Evolutionary conservation across 2,329 filamentous ascomycete species (phyloP).

Genomic region (Tolypocladium pustulatum): DNA sequence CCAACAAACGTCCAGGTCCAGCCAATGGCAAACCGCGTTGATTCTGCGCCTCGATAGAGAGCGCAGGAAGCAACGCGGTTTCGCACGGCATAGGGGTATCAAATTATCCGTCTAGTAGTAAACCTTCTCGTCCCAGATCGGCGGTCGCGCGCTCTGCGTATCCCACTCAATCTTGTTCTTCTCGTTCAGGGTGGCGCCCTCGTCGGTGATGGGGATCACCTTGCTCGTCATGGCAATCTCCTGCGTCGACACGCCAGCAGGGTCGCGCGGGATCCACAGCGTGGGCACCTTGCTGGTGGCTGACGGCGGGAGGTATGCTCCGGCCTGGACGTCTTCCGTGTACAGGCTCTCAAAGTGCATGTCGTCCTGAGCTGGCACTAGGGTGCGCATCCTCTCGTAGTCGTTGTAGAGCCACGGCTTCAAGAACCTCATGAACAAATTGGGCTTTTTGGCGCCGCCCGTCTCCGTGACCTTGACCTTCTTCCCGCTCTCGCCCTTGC

Average conservation of each 20-base stretch:
- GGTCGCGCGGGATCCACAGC: constrained; percentile 69
- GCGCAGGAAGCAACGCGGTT: not conserved
- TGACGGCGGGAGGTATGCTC: constrained; percentile 65
- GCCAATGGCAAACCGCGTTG: not conserved
- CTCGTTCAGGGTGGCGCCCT: constrained; percentile 58
- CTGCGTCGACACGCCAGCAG: constrained; percentile 57
- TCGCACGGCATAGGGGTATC: not conserved
- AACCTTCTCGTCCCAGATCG: constrained; percentile 33
- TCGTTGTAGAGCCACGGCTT: constrained; percentile 68
- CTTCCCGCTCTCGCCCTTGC: constrained; percentile 12
- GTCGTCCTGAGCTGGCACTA: constrained; percentile 51
- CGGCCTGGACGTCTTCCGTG: constrained; percentile 46
- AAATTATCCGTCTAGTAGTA: constrained; percentile 24
- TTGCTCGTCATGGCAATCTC: constrained; percentile 58
- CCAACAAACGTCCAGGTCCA: not conserved
- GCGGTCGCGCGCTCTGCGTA: constrained; percentile 28
- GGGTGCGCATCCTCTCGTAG: constrained; percentile 58
- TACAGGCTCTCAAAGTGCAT: constrained; percentile 44
- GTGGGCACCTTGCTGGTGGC: constrained; percentile 50
- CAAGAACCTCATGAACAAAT: constrained; percentile 49
- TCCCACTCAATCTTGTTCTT: constrained; percentile 41
- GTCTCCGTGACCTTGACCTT: constrained; percentile 9
- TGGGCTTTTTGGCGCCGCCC: constrained; percentile 32
- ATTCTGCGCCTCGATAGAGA: not conserved
- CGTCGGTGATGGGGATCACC: constrained; percentile 62